Conservation (phyloP, 1,139 yeast species). For the Debaryomyces sp. region DNA sequence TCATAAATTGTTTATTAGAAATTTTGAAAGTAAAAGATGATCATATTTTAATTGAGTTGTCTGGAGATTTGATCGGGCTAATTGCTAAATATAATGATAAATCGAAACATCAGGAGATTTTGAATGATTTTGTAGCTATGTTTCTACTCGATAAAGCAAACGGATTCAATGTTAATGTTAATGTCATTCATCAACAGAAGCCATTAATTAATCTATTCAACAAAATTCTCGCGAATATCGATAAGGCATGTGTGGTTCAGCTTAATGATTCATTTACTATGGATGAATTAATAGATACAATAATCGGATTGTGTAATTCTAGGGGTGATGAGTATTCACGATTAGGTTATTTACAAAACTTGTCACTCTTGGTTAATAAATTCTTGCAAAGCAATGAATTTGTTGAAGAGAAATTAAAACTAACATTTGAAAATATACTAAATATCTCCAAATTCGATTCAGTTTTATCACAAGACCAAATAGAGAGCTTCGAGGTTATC, state of each 20-base stretch:
- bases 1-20: constrained; percentile 20
- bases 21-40: constrained; percentile 14
- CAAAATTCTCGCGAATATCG: constrained; percentile 55
- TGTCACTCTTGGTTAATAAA: constrained; percentile 62
- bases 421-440: constrained; percentile 6
- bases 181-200: constrained; percentile 35
- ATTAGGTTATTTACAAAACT: constrained; percentile 59
- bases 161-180: constrained; percentile 11
- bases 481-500: constrained; percentile 51
- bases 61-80: constrained; percentile 40
- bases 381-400: constrained; percentile 19
- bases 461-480: constrained; percentile 5
- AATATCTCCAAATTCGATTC: not conserved
- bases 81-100: constrained; percentile 40
- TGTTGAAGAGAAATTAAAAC: constrained; percentile 3
- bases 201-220: constrained; percentile 50
- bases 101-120: constrained; percentile 39
- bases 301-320: constrained; percentile 21
- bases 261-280: constrained; percentile 6
- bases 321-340: constrained; percentile 33
- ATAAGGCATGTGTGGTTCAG: constrained; percentile 27
- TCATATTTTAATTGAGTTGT: constrained; percentile 28
- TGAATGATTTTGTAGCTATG: constrained; percentile 31
- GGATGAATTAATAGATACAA: constrained; percentile 17
- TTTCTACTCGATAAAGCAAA: constrained; percentile 25